Percentiles rank a stretch among this genome's conserved stretches.
Evolutionary conservation across 2,329 filamentous ascomycete genomes (phyloP).

Genomic region (Paraphoma chrysanthemicola): DNA sequence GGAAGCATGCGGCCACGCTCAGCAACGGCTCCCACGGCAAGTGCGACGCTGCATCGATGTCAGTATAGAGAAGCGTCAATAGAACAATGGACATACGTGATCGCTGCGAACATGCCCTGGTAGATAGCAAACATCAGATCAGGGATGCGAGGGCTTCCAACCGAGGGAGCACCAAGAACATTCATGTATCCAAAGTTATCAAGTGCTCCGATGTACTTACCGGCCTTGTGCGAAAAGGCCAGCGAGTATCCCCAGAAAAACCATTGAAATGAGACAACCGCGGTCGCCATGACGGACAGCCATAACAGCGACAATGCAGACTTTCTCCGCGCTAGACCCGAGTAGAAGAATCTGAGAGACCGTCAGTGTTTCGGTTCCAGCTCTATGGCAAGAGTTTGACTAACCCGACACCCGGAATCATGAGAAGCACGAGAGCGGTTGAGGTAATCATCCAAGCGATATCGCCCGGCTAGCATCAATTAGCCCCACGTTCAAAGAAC

Average conservation of each 20-base stretch:
- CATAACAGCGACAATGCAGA: slow-evolving; percentile 87
- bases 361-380: slow-evolving; percentile 3
- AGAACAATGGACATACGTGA: slow-evolving; percentile 69
- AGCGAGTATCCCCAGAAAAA: slow-evolving; percentile 94
- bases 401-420: slow-evolving; percentile 87
- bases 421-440: slow-evolving; percentile 82
- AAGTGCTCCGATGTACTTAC: slow-evolving; percentile 78
- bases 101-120: slow-evolving; percentile 86
- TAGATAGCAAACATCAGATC: slow-evolving; percentile 87
- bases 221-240: slow-evolving; percentile 79
- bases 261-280: slow-evolving; percentile 87
- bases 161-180: slow-evolving; percentile 77
- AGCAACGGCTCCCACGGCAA: slow-evolving; percentile 83
- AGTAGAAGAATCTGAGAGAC: slow-evolving; percentile 80
- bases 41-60: slow-evolving; percentile 67
- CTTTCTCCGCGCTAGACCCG: slow-evolving; percentile 85
- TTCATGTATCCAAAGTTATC: slow-evolving; percentile 80
- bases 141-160: slow-evolving; percentile 75
- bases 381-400: slow-evolving; percentile 22
- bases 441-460: slow-evolving; percentile 81
- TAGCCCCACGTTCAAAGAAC: slow-evolving; percentile 29
- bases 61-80: not conserved
- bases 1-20: slow-evolving; percentile 89
- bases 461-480: slow-evolving; percentile 70
- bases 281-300: slow-evolving; percentile 81